Conservation (phyloP, 1,139 yeast genomes). For the Fermentozyma sake region DNA sequence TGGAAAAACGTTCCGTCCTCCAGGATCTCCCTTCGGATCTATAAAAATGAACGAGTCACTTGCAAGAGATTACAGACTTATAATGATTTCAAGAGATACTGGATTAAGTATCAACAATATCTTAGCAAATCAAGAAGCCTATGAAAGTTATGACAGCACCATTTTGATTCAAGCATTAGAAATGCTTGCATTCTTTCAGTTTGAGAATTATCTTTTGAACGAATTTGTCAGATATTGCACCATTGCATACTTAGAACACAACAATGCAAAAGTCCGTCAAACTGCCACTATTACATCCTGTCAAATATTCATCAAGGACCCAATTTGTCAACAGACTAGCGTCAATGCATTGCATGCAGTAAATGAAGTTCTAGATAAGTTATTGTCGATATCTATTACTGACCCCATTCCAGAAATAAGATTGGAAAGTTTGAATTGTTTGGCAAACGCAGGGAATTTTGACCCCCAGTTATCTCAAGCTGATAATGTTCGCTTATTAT, state of each 20-base stretch:
- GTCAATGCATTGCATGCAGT: slow-evolving; percentile 81
- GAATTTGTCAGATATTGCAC: slow-evolving; percentile 87
- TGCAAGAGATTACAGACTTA: slow-evolving; percentile 75
- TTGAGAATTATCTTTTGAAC: slow-evolving; percentile 70
- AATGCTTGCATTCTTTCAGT: slow-evolving; percentile 71
- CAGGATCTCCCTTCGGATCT: slow-evolving; percentile 83
- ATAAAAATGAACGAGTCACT: slow-evolving; percentile 56
- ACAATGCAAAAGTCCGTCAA: slow-evolving; percentile 72
- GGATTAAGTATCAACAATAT: slow-evolving; percentile 38
- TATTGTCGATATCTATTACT: slow-evolving; percentile 81
- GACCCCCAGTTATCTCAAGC: slow-evolving; percentile 95
- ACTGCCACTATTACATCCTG: slow-evolving; percentile 85
- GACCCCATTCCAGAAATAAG: slow-evolving; percentile 86
- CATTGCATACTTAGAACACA: slow-evolving; percentile 75
- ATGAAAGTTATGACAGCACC: slow-evolving; percentile 45
- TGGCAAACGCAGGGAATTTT: slow-evolving; percentile 60
- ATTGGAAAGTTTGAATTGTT: slow-evolving; percentile 66
- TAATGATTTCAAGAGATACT: slow-evolving; percentile 66
- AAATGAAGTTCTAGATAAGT: slow-evolving; percentile 75
- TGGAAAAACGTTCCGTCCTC: slow-evolving; percentile 77
- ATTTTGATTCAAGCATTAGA: slow-evolving; percentile 64
- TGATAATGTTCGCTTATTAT: slow-evolving; percentile 76
- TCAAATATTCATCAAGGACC: slow-evolving; percentile 71
- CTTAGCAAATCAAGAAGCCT: slow-evolving; percentile 33
- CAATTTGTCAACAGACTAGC: slow-evolving; percentile 82